Evolutionary conservation across 176 grass and related monocot species (phyloP), one percentile per base, ranked within the genome.

Genomic region (Ampelocalamus luodianensis): DNA sequence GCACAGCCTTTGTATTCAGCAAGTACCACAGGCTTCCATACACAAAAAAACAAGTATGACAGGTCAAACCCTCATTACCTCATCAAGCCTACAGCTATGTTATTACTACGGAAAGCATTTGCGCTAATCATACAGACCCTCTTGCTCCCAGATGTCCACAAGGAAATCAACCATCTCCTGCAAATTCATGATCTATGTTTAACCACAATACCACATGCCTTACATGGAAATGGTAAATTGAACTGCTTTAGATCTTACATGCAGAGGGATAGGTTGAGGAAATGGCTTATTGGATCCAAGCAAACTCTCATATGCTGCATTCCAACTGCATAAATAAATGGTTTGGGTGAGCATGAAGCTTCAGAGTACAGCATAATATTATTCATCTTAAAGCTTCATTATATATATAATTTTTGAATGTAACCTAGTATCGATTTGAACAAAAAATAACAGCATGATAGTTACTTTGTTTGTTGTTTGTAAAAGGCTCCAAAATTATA

Each of bases 141-240:
- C 80, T 61, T 90, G 85, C 24, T 90, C 89, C 89, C 89, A 90
- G 49, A 87, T 90, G 61, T 90, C 89, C 80, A 83, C 89, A 50
- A 90, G 85, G 63, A 90, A 90, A 80, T 90, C 89, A 10, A 90
- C 80, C 85, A 90, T 83, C 84, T 90, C 89, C 89, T 90, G 85
- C 75, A 53, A 84, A 79, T 65, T 8, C 68, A 84, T 36, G 68
- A 62, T 44, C 20, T 24, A 44, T 24, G 69, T 79, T 74, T 68
- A 83, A 79, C 23, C 3, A 58, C 22, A 58, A 58, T n/a, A 58
- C 55, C 8, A 73, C 61, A 63, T 18, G 23, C 12, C 50, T 74
- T 18, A 22, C 43, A 83, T 27, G 22, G 15, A 79, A 79, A 66
- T 24, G 38, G 50, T 55, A 59, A 61, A 45, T 23, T 53, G 22